Conservation (phyloP, 345 rosid species). For the Rhodomyrtus tomentosa region DNA sequence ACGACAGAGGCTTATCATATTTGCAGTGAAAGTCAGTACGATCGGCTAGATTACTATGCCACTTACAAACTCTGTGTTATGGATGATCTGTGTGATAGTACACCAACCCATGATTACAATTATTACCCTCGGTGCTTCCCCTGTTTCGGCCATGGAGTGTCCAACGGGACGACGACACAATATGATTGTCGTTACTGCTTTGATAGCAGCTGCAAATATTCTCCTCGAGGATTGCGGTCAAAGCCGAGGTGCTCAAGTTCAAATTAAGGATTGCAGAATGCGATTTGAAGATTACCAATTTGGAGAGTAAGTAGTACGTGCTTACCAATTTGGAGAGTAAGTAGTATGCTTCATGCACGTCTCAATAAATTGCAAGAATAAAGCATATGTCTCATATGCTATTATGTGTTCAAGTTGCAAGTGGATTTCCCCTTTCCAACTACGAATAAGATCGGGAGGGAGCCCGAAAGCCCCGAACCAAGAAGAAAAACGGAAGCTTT, state of each 20-base stretch:
- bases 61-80: no score
- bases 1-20: background rate
- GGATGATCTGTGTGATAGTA: no score
- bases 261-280: background rate
- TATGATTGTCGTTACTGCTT: background rate
- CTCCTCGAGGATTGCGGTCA: background rate
- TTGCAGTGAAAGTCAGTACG: background rate
- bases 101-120: background rate
- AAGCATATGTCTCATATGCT: background rate
- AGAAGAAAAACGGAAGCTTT: no score
- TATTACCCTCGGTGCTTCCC: background rate
- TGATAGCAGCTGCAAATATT: background rate
- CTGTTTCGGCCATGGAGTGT: background rate
- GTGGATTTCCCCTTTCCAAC: no score
- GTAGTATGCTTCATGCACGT: background rate
- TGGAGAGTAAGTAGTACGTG: no score
- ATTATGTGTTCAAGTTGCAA: background rate
- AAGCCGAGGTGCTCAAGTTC: background rate
- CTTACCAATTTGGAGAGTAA: background rate
- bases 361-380: background rate
- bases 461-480: no score
- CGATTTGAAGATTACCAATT: background rate
- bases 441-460: no score
- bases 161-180: background rate
- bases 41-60: background rate